Percentiles rank a stretch among this genome's conserved stretches.
Conservation (phyloP, 495 filamentous ascomycete genomes). For the Peziza echinospora region DNA sequence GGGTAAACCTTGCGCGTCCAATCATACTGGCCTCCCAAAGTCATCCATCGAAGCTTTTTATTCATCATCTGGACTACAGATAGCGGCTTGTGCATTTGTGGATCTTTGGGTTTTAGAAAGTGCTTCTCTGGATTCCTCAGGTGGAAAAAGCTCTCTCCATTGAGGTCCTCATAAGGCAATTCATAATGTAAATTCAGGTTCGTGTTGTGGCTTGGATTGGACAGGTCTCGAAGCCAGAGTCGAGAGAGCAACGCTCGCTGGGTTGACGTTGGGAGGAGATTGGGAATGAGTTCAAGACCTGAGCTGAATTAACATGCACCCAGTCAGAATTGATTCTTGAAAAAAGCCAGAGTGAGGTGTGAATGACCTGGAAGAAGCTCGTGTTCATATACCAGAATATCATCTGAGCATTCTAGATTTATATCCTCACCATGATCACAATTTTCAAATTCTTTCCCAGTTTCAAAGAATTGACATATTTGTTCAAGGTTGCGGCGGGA, state of each 20-base stretch:
- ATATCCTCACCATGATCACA: too few species aligned
- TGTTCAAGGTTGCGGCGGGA: neutral
- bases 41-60: conserved; percentile 76
- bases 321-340: neutral
- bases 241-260: conserved; percentile 45
- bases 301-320: conserved; percentile 1
- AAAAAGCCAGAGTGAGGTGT: neutral
- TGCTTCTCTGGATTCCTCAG: conserved; percentile 25
- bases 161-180: conserved; percentile 34
- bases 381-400: conserved; percentile 10
- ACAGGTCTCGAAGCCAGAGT: conserved; percentile 62
- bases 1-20: conserved; percentile 77
- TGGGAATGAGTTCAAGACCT: conserved; percentile 60
- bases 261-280: conserved; percentile 40
- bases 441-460: neutral
- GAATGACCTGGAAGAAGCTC: conserved; percentile 14
- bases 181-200: conserved; percentile 71
- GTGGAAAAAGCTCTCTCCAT: conserved; percentile 7
- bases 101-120: conserved; percentile 38
- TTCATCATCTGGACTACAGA: conserved; percentile 41
- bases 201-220: conserved; percentile 50
- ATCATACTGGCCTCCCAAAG: conserved; percentile 82
- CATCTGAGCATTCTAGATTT: too few species aligned
- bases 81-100: conserved; percentile 44
- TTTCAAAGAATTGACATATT: conserved; percentile 5